Percentiles rank a stretch among this genome's conserved stretches.
Conservation (phyloP, 202 grass and related monocot species). For the Setaria viridis region DNA sequence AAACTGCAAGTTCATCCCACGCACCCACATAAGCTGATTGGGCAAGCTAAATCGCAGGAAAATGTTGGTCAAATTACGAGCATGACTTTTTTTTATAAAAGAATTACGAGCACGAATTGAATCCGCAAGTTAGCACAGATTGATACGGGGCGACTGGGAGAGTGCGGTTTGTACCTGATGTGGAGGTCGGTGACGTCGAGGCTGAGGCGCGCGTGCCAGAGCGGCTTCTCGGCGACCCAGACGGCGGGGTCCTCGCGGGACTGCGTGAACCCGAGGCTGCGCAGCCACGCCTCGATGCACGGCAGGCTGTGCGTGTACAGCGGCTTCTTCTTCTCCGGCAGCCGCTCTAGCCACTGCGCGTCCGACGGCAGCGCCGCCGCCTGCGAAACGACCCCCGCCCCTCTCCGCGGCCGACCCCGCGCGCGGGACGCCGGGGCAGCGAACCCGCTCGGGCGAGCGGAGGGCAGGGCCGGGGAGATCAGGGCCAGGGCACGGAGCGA, state of each 20-base stretch:
- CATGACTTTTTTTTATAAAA: not conserved
- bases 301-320: constrained; percentile 93
- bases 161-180: constrained; percentile 54
- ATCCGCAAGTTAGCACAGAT: not conserved
- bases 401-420: constrained; percentile 8
- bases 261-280: constrained; percentile 77
- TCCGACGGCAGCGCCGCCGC: constrained; percentile 61
- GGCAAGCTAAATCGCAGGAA: not conserved
- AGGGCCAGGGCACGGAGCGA: constrained; percentile 46
- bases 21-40: not conserved
- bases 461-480: not conserved
- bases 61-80: not conserved
- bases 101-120: constrained; percentile 1
- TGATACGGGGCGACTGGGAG: not conserved
- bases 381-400: constrained; percentile 25
- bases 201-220: constrained; percentile 89
- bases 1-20: not conserved
- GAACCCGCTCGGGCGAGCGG: not conserved
- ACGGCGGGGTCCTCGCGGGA: constrained; percentile 70
- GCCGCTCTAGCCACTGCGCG: constrained; percentile 78
- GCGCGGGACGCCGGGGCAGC: not conserved
- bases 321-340: constrained; percentile 91
- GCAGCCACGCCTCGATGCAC: constrained; percentile 90
- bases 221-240: constrained; percentile 85
- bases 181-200: constrained; percentile 86